These are phyloP conservation scores for Nigrospora oryzae DNA, from an alignment of 2,329 filamentous ascomycete genomes.

Conservation along the genomic window DNA sequence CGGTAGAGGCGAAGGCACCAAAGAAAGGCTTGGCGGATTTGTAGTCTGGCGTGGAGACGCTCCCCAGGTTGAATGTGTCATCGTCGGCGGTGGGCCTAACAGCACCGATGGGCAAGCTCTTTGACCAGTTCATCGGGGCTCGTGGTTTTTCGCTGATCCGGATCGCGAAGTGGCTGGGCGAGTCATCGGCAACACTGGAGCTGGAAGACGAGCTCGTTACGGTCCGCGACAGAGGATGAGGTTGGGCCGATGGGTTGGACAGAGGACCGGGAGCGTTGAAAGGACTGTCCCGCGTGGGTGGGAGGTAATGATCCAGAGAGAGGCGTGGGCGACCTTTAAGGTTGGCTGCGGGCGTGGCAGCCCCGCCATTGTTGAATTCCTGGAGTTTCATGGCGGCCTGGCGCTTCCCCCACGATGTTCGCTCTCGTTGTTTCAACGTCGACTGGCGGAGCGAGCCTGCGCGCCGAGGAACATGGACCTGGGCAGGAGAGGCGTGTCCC, in stretches of 20 bases:
- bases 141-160: constrained; percentile 46
- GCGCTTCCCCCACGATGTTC: constrained; percentile 53
- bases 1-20: constrained; percentile 87
- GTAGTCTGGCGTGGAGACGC: constrained; percentile 68
- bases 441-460: constrained; percentile 76
- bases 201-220: constrained; percentile 80
- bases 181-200: constrained; percentile 67
- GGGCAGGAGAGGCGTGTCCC: constrained; percentile 30
- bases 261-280: constrained; percentile 48
- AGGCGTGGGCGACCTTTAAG: constrained; percentile 58
- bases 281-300: constrained; percentile 53
- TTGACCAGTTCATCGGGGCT: constrained; percentile 52
- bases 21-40: constrained; percentile 70
- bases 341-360: constrained; percentile 37
- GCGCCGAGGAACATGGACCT: constrained; percentile 54
- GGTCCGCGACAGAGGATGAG: constrained; percentile 80
- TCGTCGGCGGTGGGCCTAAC: constrained; percentile 15
- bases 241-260: constrained; percentile 46
- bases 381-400: constrained; percentile 48
- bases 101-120: constrained; percentile 53
- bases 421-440: constrained; percentile 77
- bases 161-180: constrained; percentile 51
- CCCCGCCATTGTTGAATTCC: constrained; percentile 40
- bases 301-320: constrained; percentile 70
- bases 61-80: constrained; percentile 7